Evolutionary conservation across 192 early-diverging fungal species (phyloP).

Genomic region (Coemansia sp.): DNA sequence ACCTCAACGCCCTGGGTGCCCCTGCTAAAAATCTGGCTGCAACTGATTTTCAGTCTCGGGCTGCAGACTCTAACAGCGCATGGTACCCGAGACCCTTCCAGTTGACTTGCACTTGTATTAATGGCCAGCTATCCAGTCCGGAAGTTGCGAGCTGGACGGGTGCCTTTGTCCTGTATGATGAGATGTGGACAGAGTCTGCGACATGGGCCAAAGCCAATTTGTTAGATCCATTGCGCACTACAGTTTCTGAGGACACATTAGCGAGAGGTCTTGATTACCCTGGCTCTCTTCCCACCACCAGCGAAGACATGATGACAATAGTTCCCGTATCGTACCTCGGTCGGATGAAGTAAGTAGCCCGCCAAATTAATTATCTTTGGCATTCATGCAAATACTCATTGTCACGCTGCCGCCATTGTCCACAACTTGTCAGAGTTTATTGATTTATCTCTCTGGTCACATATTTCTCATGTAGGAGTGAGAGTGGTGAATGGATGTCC

Average conservation of each 20-base stretch:
- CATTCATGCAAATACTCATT: neutral
- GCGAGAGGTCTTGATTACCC: constrained; percentile 42
- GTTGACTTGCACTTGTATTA: constrained; percentile 27
- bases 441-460: neutral
- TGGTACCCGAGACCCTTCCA: constrained; percentile 35
- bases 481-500: constrained; percentile 51
- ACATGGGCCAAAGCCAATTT: constrained; percentile 16
- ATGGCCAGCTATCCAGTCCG: constrained; percentile 24
- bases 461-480: constrained; percentile 15
- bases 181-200: constrained; percentile 29
- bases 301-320: constrained; percentile 28
- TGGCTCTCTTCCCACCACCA: constrained; percentile 32
- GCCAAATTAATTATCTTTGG: neutral
- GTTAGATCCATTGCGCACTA: constrained; percentile 7
- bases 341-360: constrained; percentile 46
- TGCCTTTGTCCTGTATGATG: constrained; percentile 41
- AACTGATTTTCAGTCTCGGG: neutral
- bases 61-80: constrained; percentile 4
- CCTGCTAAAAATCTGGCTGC: neutral
- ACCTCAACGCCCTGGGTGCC: constrained; percentile 37
- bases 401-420: neutral
- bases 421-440: neutral
- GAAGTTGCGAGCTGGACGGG: constrained; percentile 43
- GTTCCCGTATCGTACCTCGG: constrained; percentile 48
- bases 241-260: constrained; percentile 29